A percentile compares a stretch with the other conserved stretches of the same genome.
Conservation (phyloP, 805 yeast species). For the Ogataea saltuana region DNA sequence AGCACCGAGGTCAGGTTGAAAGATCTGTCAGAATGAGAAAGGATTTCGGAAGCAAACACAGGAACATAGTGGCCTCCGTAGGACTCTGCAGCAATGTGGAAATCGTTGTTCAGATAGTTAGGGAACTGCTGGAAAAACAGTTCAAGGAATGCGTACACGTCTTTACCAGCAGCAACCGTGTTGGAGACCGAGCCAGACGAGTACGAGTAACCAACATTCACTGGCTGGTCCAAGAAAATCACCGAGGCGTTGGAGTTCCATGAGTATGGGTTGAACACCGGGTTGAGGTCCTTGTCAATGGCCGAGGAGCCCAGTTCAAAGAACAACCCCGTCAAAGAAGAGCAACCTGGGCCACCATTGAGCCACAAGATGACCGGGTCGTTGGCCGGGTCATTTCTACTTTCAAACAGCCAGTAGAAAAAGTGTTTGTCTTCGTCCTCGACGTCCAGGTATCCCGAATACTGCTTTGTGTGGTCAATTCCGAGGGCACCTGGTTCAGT, state of each 20-base stretch:
- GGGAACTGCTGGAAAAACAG: slow-evolving; percentile 86
- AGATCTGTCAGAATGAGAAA: slow-evolving; percentile 52
- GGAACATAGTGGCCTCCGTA: slow-evolving; percentile 87
- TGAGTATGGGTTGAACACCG: slow-evolving; percentile 77
- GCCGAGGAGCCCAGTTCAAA: slow-evolving; percentile 91
- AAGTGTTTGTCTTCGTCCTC: slow-evolving; percentile 77
- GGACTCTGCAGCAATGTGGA: slow-evolving; percentile 84
- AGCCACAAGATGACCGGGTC: slow-evolving; percentile 89
- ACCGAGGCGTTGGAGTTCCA: slow-evolving; percentile 93
- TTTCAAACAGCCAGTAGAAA: slow-evolving; percentile 92
- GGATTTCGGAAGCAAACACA: slow-evolving; percentile 57
- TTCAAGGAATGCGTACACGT: slow-evolving; percentile 80
- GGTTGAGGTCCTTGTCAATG: slow-evolving; percentile 62
- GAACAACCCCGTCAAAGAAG: slow-evolving; percentile 84
- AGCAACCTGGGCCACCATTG: slow-evolving; percentile 97
- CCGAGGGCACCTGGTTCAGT: slow-evolving; percentile 52
- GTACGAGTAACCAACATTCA: slow-evolving; percentile 88
- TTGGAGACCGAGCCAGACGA: slow-evolving; percentile 62
- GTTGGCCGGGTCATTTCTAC: slow-evolving; percentile 79
- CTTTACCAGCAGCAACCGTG: slow-evolving; percentile 83
- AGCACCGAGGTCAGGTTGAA: slow-evolving; percentile 75
- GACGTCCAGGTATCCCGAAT: slow-evolving; percentile 71
- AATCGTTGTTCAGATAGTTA: slow-evolving; percentile 53
- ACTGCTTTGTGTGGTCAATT: slow-evolving; percentile 65
- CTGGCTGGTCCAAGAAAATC: slow-evolving; percentile 91